Evolutionary conservation across 2,329 filamentous ascomycete genomes (phyloP).

Genomic region (Paecilomyces sp.): DNA sequence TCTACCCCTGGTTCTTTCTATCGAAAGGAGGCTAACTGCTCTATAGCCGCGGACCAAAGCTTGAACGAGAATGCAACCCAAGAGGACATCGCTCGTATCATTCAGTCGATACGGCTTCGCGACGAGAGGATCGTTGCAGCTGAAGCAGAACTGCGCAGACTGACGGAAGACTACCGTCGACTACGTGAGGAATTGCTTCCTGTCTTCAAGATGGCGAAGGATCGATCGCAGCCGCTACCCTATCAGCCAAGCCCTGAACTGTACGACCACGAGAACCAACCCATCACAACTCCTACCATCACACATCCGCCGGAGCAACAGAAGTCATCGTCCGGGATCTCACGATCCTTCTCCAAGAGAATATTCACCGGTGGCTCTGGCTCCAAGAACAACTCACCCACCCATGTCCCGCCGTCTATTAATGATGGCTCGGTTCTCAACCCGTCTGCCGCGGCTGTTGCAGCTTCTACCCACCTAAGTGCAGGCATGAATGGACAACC

Average conservation of each 20-base stretch:
- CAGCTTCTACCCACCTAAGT: slow-evolving; percentile 63
- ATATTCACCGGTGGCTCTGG: slow-evolving; percentile 60
- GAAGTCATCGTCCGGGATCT: slow-evolving; percentile 49
- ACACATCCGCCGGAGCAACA: slow-evolving; percentile 19
- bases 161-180: slow-evolving; percentile 82
- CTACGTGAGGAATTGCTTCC: slow-evolving; percentile 88
- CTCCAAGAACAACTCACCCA: slow-evolving; percentile 71
- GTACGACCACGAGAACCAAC: slow-evolving; percentile 16
- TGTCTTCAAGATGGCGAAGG: slow-evolving; percentile 82
- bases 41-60: slow-evolving; percentile 76
- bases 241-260: slow-evolving; percentile 34
- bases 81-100: slow-evolving; percentile 85
- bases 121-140: slow-evolving; percentile 82
- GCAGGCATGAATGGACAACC: slow-evolving; percentile 58
- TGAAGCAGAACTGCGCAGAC: slow-evolving; percentile 73
- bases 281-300: slow-evolving; percentile 12
- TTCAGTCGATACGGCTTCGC: slow-evolving; percentile 79
- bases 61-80: slow-evolving; percentile 82
- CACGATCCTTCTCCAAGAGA: slow-evolving; percentile 69
- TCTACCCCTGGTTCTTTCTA: slow-evolving; percentile 4
- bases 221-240: slow-evolving; percentile 81
- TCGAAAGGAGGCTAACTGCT: slow-evolving; percentile 1
- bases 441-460: slow-evolving; percentile 60
- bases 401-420: slow-evolving; percentile 57
- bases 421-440: slow-evolving; percentile 60